These are phyloP conservation scores for Sporisorium graminicola DNA, from an alignment of 1,284 basidiomycete species.

Conservation along the genomic window DNA sequence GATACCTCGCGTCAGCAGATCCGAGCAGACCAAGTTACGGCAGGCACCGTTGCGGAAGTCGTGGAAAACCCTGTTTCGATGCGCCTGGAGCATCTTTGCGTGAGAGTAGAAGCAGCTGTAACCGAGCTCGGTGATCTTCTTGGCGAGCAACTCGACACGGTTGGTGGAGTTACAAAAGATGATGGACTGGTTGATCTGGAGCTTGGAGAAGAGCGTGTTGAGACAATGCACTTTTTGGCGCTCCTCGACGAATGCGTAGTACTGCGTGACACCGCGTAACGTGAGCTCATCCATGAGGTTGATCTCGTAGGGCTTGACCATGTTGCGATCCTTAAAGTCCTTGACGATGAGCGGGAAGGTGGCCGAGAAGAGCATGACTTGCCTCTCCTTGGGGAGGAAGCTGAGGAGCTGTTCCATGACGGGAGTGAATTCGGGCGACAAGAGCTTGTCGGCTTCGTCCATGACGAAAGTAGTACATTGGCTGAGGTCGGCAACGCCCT, in stretches of 20 bases:
- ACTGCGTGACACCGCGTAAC: constrained; percentile 97
- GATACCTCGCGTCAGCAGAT: constrained; percentile 97
- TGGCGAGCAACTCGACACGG: constrained; percentile 97
- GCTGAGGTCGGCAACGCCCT: constrained; percentile 91
- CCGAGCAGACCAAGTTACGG: constrained; percentile 94
- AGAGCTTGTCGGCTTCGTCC: constrained; percentile 97
- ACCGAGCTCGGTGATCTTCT: constrained; percentile 98
- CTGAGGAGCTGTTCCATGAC: constrained; percentile 96
- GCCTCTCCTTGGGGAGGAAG: constrained; percentile 85
- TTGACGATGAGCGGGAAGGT: constrained; percentile 99
- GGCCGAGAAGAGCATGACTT: constrained; percentile 99
- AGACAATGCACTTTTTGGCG: constrained; percentile 99
- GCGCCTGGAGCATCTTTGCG: constrained; percentile 98
- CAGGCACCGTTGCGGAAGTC: constrained; percentile 98
- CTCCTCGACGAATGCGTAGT: constrained; percentile 99
- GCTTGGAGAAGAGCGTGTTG: constrained; percentile 95
- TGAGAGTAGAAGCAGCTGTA: constrained; percentile 99
- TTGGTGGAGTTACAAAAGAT: constrained; percentile 99
- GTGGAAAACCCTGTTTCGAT: constrained; percentile 99
- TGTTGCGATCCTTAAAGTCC: constrained; percentile 99
- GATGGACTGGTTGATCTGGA: constrained; percentile 99
- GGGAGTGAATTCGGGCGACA: constrained; percentile 96
- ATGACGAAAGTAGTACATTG: constrained; percentile 86
- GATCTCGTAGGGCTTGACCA: constrained; percentile 95
- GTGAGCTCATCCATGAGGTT: constrained; percentile 99